Evolutionary conservation across 768 basidiomycete species (phyloP).

Genomic region (Mycena maculata): DNA sequence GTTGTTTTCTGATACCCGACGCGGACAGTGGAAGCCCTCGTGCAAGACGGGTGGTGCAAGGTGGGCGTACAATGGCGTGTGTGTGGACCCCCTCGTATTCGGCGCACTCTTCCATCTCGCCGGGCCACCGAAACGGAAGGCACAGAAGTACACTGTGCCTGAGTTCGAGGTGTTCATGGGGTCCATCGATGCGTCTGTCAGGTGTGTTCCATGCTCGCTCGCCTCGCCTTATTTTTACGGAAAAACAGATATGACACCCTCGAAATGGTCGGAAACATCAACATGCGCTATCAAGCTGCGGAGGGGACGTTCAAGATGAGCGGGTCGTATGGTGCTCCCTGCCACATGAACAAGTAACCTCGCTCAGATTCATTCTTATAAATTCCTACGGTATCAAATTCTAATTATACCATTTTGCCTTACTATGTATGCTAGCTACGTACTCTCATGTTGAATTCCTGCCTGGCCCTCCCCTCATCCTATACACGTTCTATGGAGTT

Average conservation of each 20-base stretch:
- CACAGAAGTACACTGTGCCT: conserved; percentile 55
- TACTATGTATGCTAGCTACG: too few species aligned
- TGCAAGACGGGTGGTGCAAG: too few species aligned
- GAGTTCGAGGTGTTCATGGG: conserved; percentile 42
- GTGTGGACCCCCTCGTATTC: conserved; percentile 53
- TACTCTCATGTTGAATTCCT: too few species aligned
- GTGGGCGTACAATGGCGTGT: conserved; percentile 61
- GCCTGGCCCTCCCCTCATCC: too few species aligned
- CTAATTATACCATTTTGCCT: too few species aligned
- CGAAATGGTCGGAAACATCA: conserved; percentile 51
- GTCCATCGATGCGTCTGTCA: conserved; percentile 42
- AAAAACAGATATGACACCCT: conserved; percentile 47
- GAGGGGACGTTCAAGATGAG: conserved; percentile 60
- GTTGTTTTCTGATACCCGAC: too few species aligned
- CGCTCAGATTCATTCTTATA: too few species aligned
- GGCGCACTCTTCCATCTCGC: conserved; percentile 45
- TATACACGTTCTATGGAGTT: too few species aligned
- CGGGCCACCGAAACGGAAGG: conserved; percentile 54
- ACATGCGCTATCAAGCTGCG: conserved; percentile 52
- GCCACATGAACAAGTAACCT: conserved; percentile 20
- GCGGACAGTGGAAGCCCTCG: conserved; percentile 46
- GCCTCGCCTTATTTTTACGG: too few species aligned
- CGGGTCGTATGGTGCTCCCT: too few species aligned
- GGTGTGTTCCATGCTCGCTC: too few species aligned
- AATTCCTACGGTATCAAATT: too few species aligned